Base-by-base conservation (phyloP, 441 rosid species). In the Lepidium campestre region DNA sequence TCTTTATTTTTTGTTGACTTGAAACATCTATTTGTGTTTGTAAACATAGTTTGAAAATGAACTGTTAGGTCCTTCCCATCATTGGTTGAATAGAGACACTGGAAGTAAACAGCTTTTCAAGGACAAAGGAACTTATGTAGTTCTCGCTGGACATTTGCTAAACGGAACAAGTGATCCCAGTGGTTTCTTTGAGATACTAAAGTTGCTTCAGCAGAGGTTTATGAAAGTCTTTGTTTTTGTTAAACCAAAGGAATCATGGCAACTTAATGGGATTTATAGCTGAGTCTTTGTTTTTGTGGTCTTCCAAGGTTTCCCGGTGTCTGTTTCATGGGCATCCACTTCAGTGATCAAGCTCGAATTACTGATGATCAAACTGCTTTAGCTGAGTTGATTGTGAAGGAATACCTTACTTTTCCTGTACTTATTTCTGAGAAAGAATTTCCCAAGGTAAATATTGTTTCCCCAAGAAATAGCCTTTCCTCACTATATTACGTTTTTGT, bases 201-300 rank as follows among this genome's bases (percentile, higher is more conserved):
- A 89, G 83, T 75, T 72, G 47, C 77, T 93, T 75, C 88, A 84
- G 77, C 97, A 82, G 70, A 91, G 94, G 97, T 87, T 78, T 44
- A 68, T 59, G 54, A 41, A 67, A 35, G 52, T 7, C 37, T 62
- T 41, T 60, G 34, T 15, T 39, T 49, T 49, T 19, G 19, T 50
- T 44, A 36, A 49, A 14, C 18, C 52, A 2, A 32, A 34, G 47
- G 52, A 46, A 10, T 55, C 62, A 48, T 36, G 39, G 60, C 22
- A 60, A 27, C 40, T 68, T 55, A 12, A 18, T 22, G 7, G 37
- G 40, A 41, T 17, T 41, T 37, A 10, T 29, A 57, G 57, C 29
- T 62, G 47, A 47, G 42, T 60, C 9, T 23, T 41, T 62, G 35
- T 62, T 59, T 10, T 49, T 18, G 15, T 49, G 13, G 62, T 60